Base-by-base conservation (phyloP, 2,329 filamentous ascomycete species). In the Colletotrichum musae region DNA sequence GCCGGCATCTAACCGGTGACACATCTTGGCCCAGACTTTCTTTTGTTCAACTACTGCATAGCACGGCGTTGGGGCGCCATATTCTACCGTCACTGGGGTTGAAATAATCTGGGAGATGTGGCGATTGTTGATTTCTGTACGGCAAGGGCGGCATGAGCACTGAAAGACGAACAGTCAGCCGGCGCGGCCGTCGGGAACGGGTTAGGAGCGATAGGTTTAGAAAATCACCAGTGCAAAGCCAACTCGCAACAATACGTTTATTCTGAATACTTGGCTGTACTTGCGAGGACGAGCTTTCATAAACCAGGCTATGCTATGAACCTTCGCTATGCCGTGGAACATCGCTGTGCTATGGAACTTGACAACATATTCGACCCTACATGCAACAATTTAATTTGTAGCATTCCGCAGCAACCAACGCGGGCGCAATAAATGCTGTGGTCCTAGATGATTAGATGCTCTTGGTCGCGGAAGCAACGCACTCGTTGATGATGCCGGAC, bases 401-500 rank as follows among this genome's bases (percentile, higher is more conserved):
- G 15, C 41, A 6, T n/a, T 12, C 41, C 15, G 10, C 6, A n/a
- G 15, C 10, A 36, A 36, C 32, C 32, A 36, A 10, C 32, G 32
- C 32, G 32, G 32, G 32, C 32, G 32, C 32, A 6, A 36, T 36
- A 36, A 36, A 36, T 10, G 9, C 7, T 10, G 9, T 36, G 9
- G 2, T 10, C 10, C 32, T 24, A 24, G 32, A 7, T 15, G 15
- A 5, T 67, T 5, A 70, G 16, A 70, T 57, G 47, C 76, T 82
- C 70, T 82, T 79, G 28, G 80, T 81, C 4, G 88, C 88, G 15
- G 81, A 81, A 41, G 75, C 72, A 45, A 91, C 81, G 58, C 83
- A 85, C 16, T 77, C 78, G 57, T 87, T 82, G 65, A 91, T 89
- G 65, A 91, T 91, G 18, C 78, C 81, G 2, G 86, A 83, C 89